phyloP scores from a whole-genome alignment of 2,329 filamentous ascomycete species.

The Atkinsonella hypoxylon region DNA sequence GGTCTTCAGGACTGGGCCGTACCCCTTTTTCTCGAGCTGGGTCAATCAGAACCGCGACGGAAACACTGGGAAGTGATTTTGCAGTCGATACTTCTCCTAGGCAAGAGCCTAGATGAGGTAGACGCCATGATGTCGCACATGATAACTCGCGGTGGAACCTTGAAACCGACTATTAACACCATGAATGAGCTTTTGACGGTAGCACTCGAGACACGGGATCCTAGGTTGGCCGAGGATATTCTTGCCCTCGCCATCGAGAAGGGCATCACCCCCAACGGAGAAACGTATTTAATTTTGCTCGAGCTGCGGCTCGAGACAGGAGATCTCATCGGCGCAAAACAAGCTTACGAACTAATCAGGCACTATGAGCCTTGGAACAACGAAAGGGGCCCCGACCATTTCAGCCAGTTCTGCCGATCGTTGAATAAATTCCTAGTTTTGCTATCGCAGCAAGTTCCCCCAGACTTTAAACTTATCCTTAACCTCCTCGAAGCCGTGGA shows the following conservation, averaged over 20 bases:
- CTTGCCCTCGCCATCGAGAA: slow-evolving; percentile 53
- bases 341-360: slow-evolving; percentile 42
- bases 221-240: slow-evolving; percentile 62
- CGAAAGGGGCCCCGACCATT: slow-evolving; percentile 30
- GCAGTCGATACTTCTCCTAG: slow-evolving; percentile 57
- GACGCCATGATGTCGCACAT: slow-evolving; percentile 55
- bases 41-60: slow-evolving; percentile 35
- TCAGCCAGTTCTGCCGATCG: slow-evolving; percentile 42
- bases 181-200: slow-evolving; percentile 68
- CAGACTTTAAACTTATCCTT: slow-evolving; percentile 59
- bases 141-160: slow-evolving; percentile 43
- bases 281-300: slow-evolving; percentile 64
- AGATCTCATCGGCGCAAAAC: slow-evolving; percentile 58
- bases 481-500: slow-evolving; percentile 63
- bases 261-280: slow-evolving; percentile 53
- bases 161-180: slow-evolving; percentile 53
- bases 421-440: slow-evolving; percentile 63
- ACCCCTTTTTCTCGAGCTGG: slow-evolving; percentile 41
- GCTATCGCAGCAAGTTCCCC: slow-evolving; percentile 47
- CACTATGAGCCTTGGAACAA: slow-evolving; percentile 26
- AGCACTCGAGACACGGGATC: slow-evolving; percentile 57
- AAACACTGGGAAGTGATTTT: slow-evolving; percentile 60
- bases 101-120: slow-evolving; percentile 46
- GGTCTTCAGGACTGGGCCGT: slow-evolving; percentile 50
- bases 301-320: slow-evolving; percentile 61